Percentiles rank a stretch among this genome's conserved stretches.
These are phyloP conservation scores for Poterioochromonas sp. DNA, from an alignment of 352 stramenopile genomes.

Conservation along the genomic window DNA sequence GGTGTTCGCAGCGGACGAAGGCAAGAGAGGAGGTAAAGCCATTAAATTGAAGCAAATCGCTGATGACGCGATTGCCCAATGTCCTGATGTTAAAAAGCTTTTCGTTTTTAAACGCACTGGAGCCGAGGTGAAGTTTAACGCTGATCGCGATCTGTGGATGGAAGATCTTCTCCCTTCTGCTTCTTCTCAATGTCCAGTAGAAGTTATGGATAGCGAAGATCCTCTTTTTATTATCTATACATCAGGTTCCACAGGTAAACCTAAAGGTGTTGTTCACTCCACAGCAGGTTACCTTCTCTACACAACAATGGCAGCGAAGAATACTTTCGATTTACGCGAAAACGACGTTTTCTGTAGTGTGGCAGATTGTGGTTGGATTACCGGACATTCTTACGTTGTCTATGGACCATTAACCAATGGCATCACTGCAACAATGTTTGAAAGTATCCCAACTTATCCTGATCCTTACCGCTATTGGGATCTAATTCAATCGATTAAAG, in stretches of 20 bases:
- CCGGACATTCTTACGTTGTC: conserved; percentile 71
- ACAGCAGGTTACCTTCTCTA: conserved; percentile 52
- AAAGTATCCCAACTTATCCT: conserved; percentile 74
- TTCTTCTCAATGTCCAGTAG: too few relatives aligned
- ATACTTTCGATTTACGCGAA: conserved; percentile 59
- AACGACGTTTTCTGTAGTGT: conserved; percentile 66
- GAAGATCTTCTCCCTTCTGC: conserved; percentile 41
- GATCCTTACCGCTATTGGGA: conserved; percentile 73
- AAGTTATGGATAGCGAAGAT: conserved; percentile 54
- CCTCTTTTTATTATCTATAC: conserved; percentile 69
- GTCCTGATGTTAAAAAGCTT: too few relatives aligned
- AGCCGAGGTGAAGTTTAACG: too few relatives aligned
- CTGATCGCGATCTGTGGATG: not conserved
- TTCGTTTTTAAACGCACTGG: conserved; percentile 64
- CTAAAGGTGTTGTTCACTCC: conserved; percentile 64
- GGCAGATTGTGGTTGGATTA: conserved; percentile 71
- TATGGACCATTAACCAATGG: conserved; percentile 74
- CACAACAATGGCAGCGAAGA: conserved; percentile 52
- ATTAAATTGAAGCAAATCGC: conserved; percentile 64
- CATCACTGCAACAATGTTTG: conserved; percentile 73
- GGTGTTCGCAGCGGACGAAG: conserved; percentile 60
- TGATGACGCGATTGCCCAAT: conserved; percentile 58
- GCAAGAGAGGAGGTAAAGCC: conserved; percentile 58
- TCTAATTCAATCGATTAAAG: conserved; percentile 65
- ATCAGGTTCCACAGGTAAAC: conserved; percentile 50